Evolutionary conservation across 2,329 filamentous ascomycete species (phyloP), one percentile per base, ranked within the genome.

Genomic region (Exophiala mesophila): DNA sequence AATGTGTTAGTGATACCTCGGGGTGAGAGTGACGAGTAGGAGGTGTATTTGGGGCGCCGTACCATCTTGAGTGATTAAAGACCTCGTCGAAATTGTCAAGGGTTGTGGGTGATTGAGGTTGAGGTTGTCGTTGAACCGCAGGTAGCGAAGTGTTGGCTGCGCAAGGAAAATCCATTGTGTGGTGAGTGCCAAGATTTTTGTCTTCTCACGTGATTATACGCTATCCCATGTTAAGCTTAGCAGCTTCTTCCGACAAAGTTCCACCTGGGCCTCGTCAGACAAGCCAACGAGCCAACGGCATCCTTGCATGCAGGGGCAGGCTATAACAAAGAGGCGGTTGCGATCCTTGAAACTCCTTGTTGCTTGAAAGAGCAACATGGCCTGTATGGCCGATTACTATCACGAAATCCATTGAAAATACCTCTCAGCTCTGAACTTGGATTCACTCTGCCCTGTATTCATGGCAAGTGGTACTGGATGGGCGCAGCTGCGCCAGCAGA

Each of bases 401-500:
- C 23, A 26, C 7, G n/a, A n/a, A n/a, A n/a, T n/a, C n/a, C n/a
- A n/a, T n/a, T n/a, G n/a, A n/a, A n/a, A n/a, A n/a, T n/a, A n/a
- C n/a, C n/a, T n/a, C n/a, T n/a, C n/a, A n/a, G n/a, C n/a, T n/a
- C n/a, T n/a, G n/a, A n/a, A n/a, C 7, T 13, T 31, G 7, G 29
- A 31, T 6, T 31, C 17, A 13, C 29, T 31, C 29, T 6, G n/a
- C 5, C n/a, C 5, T 12, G 5, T 16, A 6, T 31, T 30, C 10
- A 55, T 55, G 53, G 42, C 76, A 52, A 79, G 67, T n/a, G 66
- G 69, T 50, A 73, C 77, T 51, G 83, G 88, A 69, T 98, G 92
- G 92, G 83, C 88, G 59, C 88, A 96, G 70, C 76, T 97, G 55
- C 85, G 92, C 58, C 88, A 96, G 64, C 90, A 97, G 68, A 87